These are phyloP conservation scores for Neurospora intermedia DNA, from an alignment of 495 filamentous ascomycete species.

Conservation along the genomic window DNA sequence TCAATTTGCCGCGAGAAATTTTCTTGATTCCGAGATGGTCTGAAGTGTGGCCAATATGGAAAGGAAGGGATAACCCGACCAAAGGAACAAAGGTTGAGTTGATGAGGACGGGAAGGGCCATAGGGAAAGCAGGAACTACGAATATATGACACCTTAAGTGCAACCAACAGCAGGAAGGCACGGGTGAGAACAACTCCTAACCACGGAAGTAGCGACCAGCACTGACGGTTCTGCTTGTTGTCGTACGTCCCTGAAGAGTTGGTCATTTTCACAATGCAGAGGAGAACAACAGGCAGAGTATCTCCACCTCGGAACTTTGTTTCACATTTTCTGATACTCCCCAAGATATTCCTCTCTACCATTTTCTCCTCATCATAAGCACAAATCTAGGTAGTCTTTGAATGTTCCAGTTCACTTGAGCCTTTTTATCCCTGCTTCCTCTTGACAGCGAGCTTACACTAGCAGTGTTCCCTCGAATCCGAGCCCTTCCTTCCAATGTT, in stretches of 20 bases:
- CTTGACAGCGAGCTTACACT: no score
- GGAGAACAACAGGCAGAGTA: no score
- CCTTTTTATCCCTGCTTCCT: no score
- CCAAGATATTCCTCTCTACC: no score
- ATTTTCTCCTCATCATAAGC: no score
- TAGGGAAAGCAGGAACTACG: background rate
- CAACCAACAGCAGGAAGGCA: background rate
- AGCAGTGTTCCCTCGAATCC: no score
- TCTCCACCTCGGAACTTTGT: no score
- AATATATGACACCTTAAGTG: background rate
- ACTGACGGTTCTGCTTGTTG: background rate
- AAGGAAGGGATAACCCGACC: background rate
- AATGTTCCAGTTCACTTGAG: no score
- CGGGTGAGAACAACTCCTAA: background rate
- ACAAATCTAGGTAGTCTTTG: no score
- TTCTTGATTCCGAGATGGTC: background rate
- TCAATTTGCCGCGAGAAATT: background rate
- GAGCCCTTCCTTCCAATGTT: no score
- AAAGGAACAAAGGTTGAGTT: background rate
- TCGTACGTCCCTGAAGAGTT: background rate
- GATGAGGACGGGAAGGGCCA: background rate
- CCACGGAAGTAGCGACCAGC: background rate
- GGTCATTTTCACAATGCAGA: background rate
- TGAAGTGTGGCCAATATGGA: background rate
- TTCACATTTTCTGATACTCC: no score